Conservation (phyloP, 1,284 basidiomycete genomes). For the Vanrija humicola region DNA sequence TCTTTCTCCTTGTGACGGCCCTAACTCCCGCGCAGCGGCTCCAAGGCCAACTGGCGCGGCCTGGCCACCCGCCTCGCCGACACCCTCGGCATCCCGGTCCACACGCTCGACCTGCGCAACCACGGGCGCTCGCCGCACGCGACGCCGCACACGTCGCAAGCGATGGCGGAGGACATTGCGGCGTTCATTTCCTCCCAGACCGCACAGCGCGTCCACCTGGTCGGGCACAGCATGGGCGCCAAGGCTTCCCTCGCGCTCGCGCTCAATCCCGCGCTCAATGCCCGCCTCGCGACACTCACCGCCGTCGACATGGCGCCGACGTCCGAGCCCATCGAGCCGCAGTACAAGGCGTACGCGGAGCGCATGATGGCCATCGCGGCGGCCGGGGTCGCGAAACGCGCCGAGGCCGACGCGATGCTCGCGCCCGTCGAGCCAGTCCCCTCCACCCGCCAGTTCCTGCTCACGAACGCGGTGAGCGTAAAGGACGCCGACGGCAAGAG, state of each 20-base stretch:
- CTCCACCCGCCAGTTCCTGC: conserved; percentile 55
- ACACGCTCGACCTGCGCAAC: conserved; percentile 56
- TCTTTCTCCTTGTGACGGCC: neutral
- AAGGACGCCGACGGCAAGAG: conserved; percentile 16
- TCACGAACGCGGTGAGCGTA: conserved; percentile 53
- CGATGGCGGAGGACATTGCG: conserved; percentile 49
- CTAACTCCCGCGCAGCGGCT: conserved; percentile 42
- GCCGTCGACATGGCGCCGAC: conserved; percentile 57
- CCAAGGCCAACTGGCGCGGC: conserved; percentile 58
- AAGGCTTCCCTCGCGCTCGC: conserved; percentile 56
- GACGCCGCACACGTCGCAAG: conserved; percentile 50
- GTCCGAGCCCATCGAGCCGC: conserved; percentile 52
- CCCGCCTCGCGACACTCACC: conserved; percentile 48
- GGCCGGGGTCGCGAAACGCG: conserved; percentile 46
- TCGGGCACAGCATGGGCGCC: conserved; percentile 59
- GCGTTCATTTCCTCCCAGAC: conserved; percentile 48
- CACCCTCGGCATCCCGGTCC: conserved; percentile 51
- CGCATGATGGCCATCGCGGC: conserved; percentile 53
- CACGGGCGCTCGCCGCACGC: conserved; percentile 55
- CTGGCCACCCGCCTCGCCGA: conserved; percentile 52
- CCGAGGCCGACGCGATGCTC: conserved; percentile 54
- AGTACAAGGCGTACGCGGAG: conserved; percentile 50
- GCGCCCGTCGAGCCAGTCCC: conserved; percentile 50
- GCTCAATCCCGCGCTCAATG: conserved; percentile 45
- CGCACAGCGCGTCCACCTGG: conserved; percentile 49